Percentiles rank a stretch among this genome's conserved stretches.
Conservation (phyloP, 805 yeast species). For the Ogataea populi-albae region DNA sequence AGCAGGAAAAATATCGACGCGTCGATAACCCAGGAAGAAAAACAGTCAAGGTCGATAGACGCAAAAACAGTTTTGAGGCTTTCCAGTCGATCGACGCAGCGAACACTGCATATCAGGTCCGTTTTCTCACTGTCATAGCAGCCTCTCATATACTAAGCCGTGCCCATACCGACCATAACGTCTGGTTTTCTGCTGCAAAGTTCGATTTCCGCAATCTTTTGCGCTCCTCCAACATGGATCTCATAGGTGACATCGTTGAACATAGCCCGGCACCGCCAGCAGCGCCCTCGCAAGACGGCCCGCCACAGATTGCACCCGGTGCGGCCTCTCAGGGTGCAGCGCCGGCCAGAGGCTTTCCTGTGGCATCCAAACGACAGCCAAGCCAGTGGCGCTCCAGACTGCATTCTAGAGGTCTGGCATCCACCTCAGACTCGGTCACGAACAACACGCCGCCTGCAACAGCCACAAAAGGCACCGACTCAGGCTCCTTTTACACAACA, state of each 20-base stretch:
- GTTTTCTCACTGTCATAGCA: too few relatives aligned
- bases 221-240: conserved; percentile 59
- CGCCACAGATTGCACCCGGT: conserved; percentile 9
- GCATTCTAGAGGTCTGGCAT: conserved; percentile 32
- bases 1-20: too few relatives aligned
- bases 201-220: too few relatives aligned
- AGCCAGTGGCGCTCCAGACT: conserved; percentile 51
- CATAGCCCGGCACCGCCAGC: conserved; percentile 42
- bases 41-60: too few relatives aligned
- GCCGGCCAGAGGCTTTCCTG: conserved; percentile 35
- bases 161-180: too few relatives aligned
- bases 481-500: neutral
- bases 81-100: too few relatives aligned
- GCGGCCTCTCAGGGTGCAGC: conserved; percentile 2
- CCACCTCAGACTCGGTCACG: conserved; percentile 25
- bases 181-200: too few relatives aligned
- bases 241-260: conserved; percentile 72
- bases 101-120: too few relatives aligned
- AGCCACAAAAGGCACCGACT: too few relatives aligned
- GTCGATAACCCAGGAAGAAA: too few relatives aligned
- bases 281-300: conserved; percentile 12
- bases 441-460: conserved; percentile 3
- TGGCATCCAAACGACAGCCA: conserved; percentile 34
- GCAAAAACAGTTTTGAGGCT: too few relatives aligned
- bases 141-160: too few relatives aligned